Conservation (phyloP, 345 rosid species). For the Citrus maxima region DNA sequence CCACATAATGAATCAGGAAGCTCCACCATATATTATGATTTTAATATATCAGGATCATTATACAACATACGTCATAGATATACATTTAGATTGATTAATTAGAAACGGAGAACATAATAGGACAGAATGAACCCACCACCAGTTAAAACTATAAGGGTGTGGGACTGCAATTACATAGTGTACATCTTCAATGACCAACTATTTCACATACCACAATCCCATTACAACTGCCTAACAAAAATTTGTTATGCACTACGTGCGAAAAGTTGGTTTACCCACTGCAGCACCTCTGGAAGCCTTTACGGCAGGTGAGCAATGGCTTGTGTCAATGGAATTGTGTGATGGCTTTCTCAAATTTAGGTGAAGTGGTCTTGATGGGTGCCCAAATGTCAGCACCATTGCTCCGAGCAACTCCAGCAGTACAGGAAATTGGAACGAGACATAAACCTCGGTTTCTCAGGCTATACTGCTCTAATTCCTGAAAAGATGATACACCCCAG, state of each 20-base stretch:
- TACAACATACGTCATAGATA: neutral
- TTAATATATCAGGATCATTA: neutral
- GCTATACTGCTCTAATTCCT: constrained; percentile 56
- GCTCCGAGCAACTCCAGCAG: constrained; percentile 72
- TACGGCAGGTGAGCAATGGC: neutral
- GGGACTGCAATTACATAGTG: constrained; percentile 13
- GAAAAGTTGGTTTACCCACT: neutral
- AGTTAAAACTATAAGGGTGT: neutral
- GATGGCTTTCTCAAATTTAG: constrained; percentile 42
- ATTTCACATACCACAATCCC: constrained; percentile 12
- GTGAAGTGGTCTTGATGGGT: constrained; percentile 71
- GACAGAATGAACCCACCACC: neutral
- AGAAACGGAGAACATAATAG: neutral
- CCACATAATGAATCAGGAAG: neutral
- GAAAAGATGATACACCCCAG: constrained; percentile 10
- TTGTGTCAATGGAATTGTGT: constrained; percentile 26
- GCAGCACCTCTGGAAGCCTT: neutral
- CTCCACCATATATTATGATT: neutral
- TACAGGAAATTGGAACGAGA: constrained; percentile 71
- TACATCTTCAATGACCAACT: constrained; percentile 9
- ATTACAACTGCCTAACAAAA: constrained; percentile 14
- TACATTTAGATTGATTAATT: neutral
- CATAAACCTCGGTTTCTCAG: constrained; percentile 80
- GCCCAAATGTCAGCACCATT: constrained; percentile 99
- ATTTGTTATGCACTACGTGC: neutral